A percentile compares a stretch with the other conserved stretches of the same genome.
Evolutionary conservation across 176 grass and related monocot species (phyloP).

Genomic region (Neostapfia colusana): DNA sequence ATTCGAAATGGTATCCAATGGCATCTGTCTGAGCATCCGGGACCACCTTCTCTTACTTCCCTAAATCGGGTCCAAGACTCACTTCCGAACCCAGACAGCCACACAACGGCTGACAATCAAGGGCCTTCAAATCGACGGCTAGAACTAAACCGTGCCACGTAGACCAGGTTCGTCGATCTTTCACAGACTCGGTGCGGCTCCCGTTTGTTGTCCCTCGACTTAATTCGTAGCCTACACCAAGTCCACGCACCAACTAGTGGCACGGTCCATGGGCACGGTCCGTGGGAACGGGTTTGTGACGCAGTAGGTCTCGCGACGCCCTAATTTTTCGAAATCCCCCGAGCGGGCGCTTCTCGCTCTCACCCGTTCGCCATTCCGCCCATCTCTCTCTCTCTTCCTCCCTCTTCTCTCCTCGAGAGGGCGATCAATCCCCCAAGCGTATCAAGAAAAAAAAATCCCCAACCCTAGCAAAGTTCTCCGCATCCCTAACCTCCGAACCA

Average conservation of each 20-base stretch:
- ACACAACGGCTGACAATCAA: neutral
- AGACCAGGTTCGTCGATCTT: neutral
- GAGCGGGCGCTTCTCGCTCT: constrained; percentile 48
- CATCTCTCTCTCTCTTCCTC: too few relatives aligned
- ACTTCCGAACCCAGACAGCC: too few relatives aligned
- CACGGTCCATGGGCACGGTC: constrained; percentile 8
- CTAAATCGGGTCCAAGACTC: neutral
- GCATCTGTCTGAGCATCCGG: neutral
- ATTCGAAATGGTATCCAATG: constrained; percentile 48
- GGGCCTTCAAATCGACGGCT: neutral
- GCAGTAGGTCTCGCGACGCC: constrained; percentile 28
- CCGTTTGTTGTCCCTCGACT: neutral
- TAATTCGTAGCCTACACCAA: neutral
- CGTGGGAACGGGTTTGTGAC: neutral
- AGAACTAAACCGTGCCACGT: neutral
- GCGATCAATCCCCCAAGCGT: constrained; percentile 9
- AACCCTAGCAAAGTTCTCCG: constrained; percentile 11
- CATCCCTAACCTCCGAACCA: neutral
- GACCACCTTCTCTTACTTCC: neutral
- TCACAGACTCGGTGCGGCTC: neutral
- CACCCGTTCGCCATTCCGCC: constrained; percentile 22
- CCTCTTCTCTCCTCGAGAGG: neutral
- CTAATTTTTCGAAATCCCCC: constrained; percentile 52
- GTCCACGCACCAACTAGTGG: constrained; percentile 2
- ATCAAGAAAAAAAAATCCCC: neutral